phyloP scores from a whole-genome alignment of 371 early-diverging fungal genomes.

The Parasitella parasitica region DNA sequence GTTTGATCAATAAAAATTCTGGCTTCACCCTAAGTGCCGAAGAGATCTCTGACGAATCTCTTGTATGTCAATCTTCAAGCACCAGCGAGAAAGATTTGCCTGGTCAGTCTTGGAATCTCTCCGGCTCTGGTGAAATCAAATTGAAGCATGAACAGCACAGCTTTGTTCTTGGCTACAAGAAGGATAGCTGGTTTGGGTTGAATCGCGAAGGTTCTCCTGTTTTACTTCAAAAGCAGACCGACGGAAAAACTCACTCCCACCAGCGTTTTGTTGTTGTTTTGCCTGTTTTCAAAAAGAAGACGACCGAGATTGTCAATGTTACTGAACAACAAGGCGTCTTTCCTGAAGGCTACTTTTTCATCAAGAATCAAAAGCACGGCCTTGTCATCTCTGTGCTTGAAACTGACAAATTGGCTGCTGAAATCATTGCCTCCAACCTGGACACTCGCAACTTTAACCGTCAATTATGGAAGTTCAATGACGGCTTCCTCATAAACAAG shows the following conservation, averaged over 20 bases:
- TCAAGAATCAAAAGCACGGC: constrained; percentile 53
- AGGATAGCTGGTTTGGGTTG: constrained; percentile 41
- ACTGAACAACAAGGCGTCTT: constrained; percentile 40
- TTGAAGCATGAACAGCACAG: constrained; percentile 33
- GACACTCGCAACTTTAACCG: constrained; percentile 45
- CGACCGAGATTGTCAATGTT: constrained; percentile 13
- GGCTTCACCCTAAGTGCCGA: constrained; percentile 53
- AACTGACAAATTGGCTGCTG: constrained; percentile 22
- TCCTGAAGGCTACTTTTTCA: constrained; percentile 61
- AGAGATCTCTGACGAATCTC: constrained; percentile 42
- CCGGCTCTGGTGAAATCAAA: constrained; percentile 27
- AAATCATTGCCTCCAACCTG: constrained; percentile 43
- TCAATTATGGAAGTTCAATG: constrained; percentile 57
- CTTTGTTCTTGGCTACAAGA: constrained; percentile 49
- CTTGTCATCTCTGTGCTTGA: constrained; percentile 48
- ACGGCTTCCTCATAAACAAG: constrained; percentile 58
- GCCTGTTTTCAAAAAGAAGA: constrained; percentile 39
- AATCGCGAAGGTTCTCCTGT: constrained; percentile 37
- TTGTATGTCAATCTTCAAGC: constrained; percentile 40
- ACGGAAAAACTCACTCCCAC: constrained; percentile 18
- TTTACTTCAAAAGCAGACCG: constrained; percentile 34
- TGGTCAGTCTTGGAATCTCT: constrained; percentile 32
- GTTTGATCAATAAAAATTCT: constrained; percentile 52
- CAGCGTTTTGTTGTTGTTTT: constrained; percentile 36
- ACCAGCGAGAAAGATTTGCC: constrained; percentile 13